A percentile compares a stretch with the other conserved stretches of the same genome.
phyloP scores from a whole-genome alignment of 495 filamentous ascomycete genomes.

The Neurospora sp. region DNA sequence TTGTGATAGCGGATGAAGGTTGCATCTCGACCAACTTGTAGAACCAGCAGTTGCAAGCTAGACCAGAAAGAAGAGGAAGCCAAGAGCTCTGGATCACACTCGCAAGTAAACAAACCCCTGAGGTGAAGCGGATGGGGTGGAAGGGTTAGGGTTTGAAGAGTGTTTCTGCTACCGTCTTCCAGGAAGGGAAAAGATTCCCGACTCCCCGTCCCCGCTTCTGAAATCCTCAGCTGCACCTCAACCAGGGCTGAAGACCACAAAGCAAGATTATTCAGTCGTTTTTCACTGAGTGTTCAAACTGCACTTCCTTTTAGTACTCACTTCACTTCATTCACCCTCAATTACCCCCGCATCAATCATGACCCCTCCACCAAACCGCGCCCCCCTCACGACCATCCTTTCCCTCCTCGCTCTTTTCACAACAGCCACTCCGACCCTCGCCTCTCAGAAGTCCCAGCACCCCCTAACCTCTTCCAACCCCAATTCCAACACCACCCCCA shows the following conservation, averaged over 20 bases:
- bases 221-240: background rate
- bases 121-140: background rate
- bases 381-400: background rate
- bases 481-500: background rate
- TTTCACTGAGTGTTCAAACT: background rate
- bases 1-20: background rate
- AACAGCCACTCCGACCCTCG: background rate
- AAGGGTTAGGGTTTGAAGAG: background rate
- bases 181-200: background rate
- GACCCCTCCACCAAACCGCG: background rate
- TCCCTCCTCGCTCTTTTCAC: background rate
- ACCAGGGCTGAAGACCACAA: background rate
- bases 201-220: background rate
- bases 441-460: background rate
- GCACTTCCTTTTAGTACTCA: background rate
- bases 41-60: background rate
- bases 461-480: background rate
- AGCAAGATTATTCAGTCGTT: background rate
- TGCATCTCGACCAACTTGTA: background rate
- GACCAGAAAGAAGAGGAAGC: background rate
- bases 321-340: background rate
- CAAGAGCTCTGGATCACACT: background rate
- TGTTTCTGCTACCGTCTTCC: background rate
- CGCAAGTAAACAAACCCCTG: background rate
- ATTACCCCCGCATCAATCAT: background rate